Conservation (phyloP, 1,284 basidiomycete genomes). For the Sporisorium sorghi region DNA sequence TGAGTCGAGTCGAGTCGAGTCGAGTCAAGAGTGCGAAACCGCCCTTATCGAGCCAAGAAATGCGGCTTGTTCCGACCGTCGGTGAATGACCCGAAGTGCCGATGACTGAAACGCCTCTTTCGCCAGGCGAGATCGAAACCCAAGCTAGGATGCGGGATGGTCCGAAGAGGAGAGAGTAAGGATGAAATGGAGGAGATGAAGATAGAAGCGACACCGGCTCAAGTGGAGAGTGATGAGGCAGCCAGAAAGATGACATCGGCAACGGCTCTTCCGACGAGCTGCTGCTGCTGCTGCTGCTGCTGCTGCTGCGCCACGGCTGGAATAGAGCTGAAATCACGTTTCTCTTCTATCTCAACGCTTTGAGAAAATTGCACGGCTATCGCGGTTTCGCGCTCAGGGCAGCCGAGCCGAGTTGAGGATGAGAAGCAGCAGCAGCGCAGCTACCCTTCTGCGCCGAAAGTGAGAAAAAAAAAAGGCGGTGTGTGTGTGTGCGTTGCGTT, state of each 20-base stretch:
- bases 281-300: too few relatives aligned
- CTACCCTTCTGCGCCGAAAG: background rate
- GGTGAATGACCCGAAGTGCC: background rate
- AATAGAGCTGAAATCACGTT: slow-evolving; percentile 8
- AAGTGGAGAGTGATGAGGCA: background rate
- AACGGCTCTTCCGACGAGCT: slow-evolving; percentile 8
- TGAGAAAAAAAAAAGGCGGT: background rate
- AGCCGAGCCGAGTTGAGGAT: slow-evolving; percentile 1
- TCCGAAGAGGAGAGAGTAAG: background rate
- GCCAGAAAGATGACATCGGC: background rate
- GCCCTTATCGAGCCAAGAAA: background rate
- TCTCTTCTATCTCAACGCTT: too few relatives aligned
- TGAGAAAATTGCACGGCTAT: background rate
- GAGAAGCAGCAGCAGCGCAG: background rate
- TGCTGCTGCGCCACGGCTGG: too few relatives aligned
- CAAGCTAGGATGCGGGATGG: background rate
- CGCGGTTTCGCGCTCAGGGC: slow-evolving; percentile 6
- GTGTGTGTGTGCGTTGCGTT: too few relatives aligned
- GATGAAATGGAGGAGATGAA: too few relatives aligned
- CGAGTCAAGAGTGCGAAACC: too few relatives aligned
- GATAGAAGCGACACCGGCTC: background rate
- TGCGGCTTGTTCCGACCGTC: slow-evolving; percentile 2
- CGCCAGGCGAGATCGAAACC: background rate
- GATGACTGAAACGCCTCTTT: background rate
- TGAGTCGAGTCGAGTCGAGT: slow-evolving; percentile 1